Conservation (phyloP, 805 yeast genomes). For the Ogataea trehalophila region DNA sequence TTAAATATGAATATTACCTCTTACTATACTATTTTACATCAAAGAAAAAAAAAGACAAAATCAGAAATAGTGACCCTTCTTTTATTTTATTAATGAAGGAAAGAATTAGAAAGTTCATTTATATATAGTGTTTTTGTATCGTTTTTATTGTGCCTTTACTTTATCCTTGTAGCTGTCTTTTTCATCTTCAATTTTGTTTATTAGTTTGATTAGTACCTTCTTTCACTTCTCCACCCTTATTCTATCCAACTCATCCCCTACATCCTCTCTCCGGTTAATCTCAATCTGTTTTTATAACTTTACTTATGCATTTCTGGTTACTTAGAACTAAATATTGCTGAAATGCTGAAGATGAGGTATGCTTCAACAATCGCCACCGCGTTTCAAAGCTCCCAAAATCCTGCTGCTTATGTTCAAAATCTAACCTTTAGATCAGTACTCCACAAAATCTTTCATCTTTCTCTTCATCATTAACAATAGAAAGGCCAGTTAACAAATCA, state of each 20-base stretch:
- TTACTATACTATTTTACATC: constrained; percentile 1
- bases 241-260: too few species aligned
- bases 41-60: neutral
- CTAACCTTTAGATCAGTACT: too few species aligned
- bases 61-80: neutral
- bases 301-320: neutral
- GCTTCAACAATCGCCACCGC: too few species aligned
- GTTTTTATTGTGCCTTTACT: neutral
- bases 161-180: neutral
- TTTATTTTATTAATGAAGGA: neutral
- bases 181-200: neutral
- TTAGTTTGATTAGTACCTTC: neutral
- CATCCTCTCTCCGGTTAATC: too few species aligned
- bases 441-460: too few species aligned
- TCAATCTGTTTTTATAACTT: neutral
- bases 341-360: too few species aligned
- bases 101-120: neutral
- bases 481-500: too few species aligned
- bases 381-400: too few species aligned
- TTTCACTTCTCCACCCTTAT: too few species aligned
- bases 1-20: constrained; percentile 25
- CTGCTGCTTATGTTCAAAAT: too few species aligned
- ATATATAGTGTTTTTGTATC: neutral
- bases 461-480: too few species aligned
- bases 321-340: too few species aligned